Base-by-base conservation (phyloP, 768 basidiomycete genomes). In the Omphalotus guepiniiformis region DNA sequence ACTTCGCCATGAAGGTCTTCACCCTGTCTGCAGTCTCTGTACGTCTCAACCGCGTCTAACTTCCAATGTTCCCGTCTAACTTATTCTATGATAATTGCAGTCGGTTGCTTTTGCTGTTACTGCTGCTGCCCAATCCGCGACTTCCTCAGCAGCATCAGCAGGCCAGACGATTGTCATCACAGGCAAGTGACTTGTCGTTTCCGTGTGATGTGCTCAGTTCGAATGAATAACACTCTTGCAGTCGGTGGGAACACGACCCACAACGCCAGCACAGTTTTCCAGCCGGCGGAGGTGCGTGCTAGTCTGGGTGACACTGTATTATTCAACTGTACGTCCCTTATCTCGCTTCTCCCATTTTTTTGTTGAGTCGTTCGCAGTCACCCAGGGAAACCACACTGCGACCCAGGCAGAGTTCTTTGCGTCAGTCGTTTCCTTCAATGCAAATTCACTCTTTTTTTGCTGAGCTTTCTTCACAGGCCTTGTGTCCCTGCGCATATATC, bases 401-500 rank as follows among this genome's bases (percentile, higher is more conserved):
- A 81, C 71, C 0, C 75, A 82, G 61, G 79, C 82, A 8, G 70
- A 71, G 2, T 85, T 83, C 56, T 68, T 64, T 11, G 51, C 38
- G 30, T 32, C 9, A 32, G 30, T 32, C n/a, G n/a, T 32, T 32
- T 32, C n/a, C n/a, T 38, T n/a, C n/a, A n/a, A n/a, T n/a, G n/a
- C n/a, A n/a, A n/a, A n/a, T n/a, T n/a, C n/a, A n/a, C n/a, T n/a
- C n/a, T n/a, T n/a, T n/a, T n/a, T n/a, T n/a, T n/a, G n/a, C n/a
- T n/a, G n/a, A n/a, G n/a, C n/a, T n/a, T 29, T 32, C 30, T 32
- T n/a, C 30, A 32, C 30, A 32, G 30, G 9, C 30, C 30, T 54
- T n/a, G n/a, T n/a, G n/a, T 6, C 83, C 82, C 5, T 85, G 82
- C 55, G 62, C 74, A 41, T 71, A 72, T n/a, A 69, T 69, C 2